These are phyloP conservation scores for Leccinum uliginosum DNA, from an alignment of 768 basidiomycete species.

Conservation along the genomic window DNA sequence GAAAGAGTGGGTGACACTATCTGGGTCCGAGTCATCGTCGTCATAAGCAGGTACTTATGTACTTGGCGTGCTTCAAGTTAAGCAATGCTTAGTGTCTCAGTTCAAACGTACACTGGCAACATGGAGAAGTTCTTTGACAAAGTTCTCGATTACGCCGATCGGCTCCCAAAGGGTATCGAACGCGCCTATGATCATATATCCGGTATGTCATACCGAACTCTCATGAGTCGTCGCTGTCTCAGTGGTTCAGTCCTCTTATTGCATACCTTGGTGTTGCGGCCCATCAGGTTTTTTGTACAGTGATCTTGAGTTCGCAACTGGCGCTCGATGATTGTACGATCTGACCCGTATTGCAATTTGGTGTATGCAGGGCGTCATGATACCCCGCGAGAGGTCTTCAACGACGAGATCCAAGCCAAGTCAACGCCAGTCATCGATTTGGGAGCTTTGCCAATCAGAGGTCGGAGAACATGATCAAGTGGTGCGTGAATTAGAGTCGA, in stretches of 20 bases:
- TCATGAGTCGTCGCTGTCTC: not conserved
- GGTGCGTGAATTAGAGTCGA: constrained; percentile 38
- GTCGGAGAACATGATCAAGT: constrained; percentile 73
- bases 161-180: constrained; percentile 35
- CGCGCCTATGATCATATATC: constrained; percentile 34
- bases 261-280: not conserved
- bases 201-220: too few species aligned
- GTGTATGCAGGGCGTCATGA: constrained; percentile 57
- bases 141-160: constrained; percentile 32
- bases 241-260: not conserved
- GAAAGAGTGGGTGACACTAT: too few species aligned
- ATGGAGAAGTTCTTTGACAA: constrained; percentile 31
- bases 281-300: constrained; percentile 30
- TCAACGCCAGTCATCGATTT: constrained; percentile 79
- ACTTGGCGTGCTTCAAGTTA: too few species aligned
- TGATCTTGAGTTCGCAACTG: constrained; percentile 27
- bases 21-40: too few species aligned
- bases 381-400: constrained; percentile 62
- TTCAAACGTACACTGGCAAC: too few species aligned
- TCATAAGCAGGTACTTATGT: too few species aligned
- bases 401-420: constrained; percentile 66
- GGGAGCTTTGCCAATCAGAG: constrained; percentile 77
- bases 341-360: not conserved
- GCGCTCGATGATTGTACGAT: not conserved
- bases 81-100: too few species aligned